Evolutionary conservation across 2,329 filamentous ascomycete species (phyloP).

Genomic region (Sordariomycetes sp.): DNA sequence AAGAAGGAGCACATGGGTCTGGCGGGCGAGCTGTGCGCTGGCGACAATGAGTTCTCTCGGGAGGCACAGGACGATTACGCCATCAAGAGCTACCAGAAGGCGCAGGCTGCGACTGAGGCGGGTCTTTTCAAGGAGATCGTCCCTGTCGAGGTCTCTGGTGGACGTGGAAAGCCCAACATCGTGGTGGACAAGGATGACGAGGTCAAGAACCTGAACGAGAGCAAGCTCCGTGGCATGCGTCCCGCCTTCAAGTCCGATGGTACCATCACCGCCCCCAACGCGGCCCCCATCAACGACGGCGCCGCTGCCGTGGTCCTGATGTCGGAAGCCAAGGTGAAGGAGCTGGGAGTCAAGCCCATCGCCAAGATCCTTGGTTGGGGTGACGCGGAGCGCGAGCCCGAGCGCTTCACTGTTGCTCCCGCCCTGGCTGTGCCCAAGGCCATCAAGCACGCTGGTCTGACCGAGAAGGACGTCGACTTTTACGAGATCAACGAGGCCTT

Average conservation of each 20-base stretch:
- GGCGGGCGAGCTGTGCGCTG: constrained; percentile 81
- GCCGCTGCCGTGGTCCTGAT: constrained; percentile 87
- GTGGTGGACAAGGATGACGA: constrained; percentile 84
- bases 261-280: constrained; percentile 93
- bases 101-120: constrained; percentile 72
- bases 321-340: constrained; percentile 88
- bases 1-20: constrained; percentile 97
- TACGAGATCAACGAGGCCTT: constrained; percentile 99
- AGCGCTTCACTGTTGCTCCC: constrained; percentile 92
- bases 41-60: constrained; percentile 71
- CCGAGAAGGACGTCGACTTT: constrained; percentile 70
- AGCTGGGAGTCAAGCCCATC: constrained; percentile 82
- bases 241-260: constrained; percentile 76
- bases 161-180: constrained; percentile 80
- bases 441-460: constrained; percentile 83
- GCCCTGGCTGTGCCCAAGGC: constrained; percentile 95
- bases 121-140: constrained; percentile 86
- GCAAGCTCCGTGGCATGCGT: constrained; percentile 78
- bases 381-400: constrained; percentile 83
- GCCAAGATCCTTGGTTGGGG: constrained; percentile 97
- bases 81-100: constrained; percentile 90
- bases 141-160: constrained; percentile 78
- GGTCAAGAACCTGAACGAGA: constrained; percentile 84
- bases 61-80: constrained; percentile 93
- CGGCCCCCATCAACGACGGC: constrained; percentile 91